Evolutionary conservation across 805 yeast genomes (phyloP).

Genomic region (Metschnikowia orientalis): DNA sequence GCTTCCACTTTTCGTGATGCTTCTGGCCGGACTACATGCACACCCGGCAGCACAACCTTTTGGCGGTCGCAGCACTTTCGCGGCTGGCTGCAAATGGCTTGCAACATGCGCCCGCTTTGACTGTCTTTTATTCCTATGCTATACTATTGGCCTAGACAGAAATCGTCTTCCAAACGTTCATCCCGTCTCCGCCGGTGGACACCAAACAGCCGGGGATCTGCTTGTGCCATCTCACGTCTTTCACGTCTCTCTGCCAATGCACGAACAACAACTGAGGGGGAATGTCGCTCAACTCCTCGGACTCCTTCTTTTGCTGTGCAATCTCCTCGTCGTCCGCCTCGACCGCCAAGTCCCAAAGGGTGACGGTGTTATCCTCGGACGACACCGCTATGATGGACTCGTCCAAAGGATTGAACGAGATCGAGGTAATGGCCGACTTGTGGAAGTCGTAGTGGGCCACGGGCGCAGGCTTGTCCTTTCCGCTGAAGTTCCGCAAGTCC

Average conservation of each 20-base stretch:
- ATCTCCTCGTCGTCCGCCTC: slow-evolving; percentile 98
- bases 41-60: too few species aligned
- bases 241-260: slow-evolving; percentile 97
- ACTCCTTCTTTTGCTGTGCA: slow-evolving; percentile 73
- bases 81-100: too few species aligned
- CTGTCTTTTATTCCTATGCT: neutral
- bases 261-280: slow-evolving; percentile 95
- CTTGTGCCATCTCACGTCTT: slow-evolving; percentile 96
- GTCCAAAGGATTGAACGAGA: slow-evolving; percentile 90
- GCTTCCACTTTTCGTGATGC: neutral
- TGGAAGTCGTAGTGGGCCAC: slow-evolving; percentile 96
- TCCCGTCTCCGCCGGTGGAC: slow-evolving; percentile 93
- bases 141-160: slow-evolving; percentile 53
- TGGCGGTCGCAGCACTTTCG: too few species aligned
- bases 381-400: slow-evolving; percentile 95
- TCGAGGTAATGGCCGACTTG: slow-evolving; percentile 86
- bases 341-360: slow-evolving; percentile 96
- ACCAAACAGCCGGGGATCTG: slow-evolving; percentile 96
- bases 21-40: too few species aligned
- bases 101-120: too few species aligned
- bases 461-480: slow-evolving; percentile 54
- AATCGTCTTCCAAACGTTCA: slow-evolving; percentile 94
- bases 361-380: slow-evolving; percentile 94
- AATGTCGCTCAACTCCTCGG: slow-evolving; percentile 76
- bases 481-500: slow-evolving; percentile 85